Conservation (phyloP, 2,329 filamentous ascomycete genomes). For the Phyllosticta citribraziliensis region DNA sequence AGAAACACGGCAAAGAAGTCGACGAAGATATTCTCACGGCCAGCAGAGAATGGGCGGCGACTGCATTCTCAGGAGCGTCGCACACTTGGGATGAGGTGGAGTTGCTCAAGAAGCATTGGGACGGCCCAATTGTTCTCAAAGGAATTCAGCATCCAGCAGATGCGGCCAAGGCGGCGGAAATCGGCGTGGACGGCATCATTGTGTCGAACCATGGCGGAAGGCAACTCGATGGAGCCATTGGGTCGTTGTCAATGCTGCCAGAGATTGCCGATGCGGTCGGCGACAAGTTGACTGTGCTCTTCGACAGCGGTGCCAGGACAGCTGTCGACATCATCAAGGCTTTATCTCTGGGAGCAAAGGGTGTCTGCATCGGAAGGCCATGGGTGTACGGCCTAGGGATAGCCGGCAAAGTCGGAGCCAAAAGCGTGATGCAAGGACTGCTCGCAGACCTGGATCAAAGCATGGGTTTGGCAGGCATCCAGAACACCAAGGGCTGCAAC, state of each 20-base stretch:
- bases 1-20: slow-evolving; percentile 26
- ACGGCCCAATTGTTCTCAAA: slow-evolving; percentile 55
- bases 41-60: slow-evolving; percentile 18
- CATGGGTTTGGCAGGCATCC: slow-evolving; percentile 18
- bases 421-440: slow-evolving; percentile 19
- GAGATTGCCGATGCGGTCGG: slow-evolving; percentile 44
- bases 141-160: slow-evolving; percentile 45
- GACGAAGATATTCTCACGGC: slow-evolving; percentile 32
- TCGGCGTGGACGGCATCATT: slow-evolving; percentile 40
- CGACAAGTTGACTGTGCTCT: slow-evolving; percentile 30
- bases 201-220: slow-evolving; percentile 46
- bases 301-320: slow-evolving; percentile 42
- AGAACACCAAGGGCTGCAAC: slow-evolving; percentile 12
- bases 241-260: slow-evolving; percentile 44
- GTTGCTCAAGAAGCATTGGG: slow-evolving; percentile 51
- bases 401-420: slow-evolving; percentile 46
- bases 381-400: slow-evolving; percentile 50
- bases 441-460: slow-evolving; percentile 17
- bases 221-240: slow-evolving; percentile 43
- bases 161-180: slow-evolving; percentile 34
- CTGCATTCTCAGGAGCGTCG: slow-evolving; percentile 33
- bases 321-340: slow-evolving; percentile 44
- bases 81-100: slow-evolving; percentile 49
- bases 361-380: slow-evolving; percentile 48
- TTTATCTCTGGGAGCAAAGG: slow-evolving; percentile 46